phyloP scores from a whole-genome alignment of 2,329 filamentous ascomycete species.

The Trichoderma pleuroti region DNA sequence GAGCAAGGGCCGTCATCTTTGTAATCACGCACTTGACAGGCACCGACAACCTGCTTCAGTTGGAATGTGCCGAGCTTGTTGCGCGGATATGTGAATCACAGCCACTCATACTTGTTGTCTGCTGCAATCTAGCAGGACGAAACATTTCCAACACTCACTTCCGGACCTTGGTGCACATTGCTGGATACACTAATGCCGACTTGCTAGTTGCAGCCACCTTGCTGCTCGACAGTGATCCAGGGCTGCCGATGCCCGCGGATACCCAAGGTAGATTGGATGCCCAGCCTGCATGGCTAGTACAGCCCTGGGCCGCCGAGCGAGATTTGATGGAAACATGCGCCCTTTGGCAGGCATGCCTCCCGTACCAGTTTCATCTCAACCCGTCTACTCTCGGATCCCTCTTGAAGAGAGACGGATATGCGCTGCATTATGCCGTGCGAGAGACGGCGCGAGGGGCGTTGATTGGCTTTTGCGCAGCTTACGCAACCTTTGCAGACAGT shows the following conservation, averaged over 20 bases:
- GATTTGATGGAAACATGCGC: conserved; percentile 41
- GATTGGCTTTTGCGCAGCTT: conserved; percentile 59
- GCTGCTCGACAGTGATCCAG: conserved; percentile 43
- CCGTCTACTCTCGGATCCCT: conserved; percentile 42
- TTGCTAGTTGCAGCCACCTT: conserved; percentile 50
- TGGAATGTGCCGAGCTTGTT: conserved; percentile 47
- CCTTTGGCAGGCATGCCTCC: conserved; percentile 47
- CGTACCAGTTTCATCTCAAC: conserved; percentile 43
- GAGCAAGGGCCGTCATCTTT: conserved; percentile 58
- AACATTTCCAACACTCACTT: conserved; percentile 42
- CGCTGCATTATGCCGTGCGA: conserved; percentile 55
- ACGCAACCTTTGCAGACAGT: conserved; percentile 54
- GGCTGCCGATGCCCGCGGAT: conserved; percentile 17
- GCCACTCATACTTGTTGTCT: conserved; percentile 51
- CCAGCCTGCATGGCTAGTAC: conserved; percentile 39
- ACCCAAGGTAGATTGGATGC: background rate
- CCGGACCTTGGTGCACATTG: conserved; percentile 49
- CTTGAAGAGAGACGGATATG: conserved; percentile 52
- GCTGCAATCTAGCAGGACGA: conserved; percentile 43
- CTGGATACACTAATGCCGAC: conserved; percentile 45
- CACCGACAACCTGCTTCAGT: conserved; percentile 49
- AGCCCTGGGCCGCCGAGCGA: conserved; percentile 37
- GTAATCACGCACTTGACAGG: conserved; percentile 51
- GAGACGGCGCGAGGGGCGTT: conserved; percentile 40
- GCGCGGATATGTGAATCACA: conserved; percentile 44